These are phyloP conservation scores for Diutina neorugosa DNA, from an alignment of 1,139 yeast genomes.

Conservation along the genomic window DNA sequence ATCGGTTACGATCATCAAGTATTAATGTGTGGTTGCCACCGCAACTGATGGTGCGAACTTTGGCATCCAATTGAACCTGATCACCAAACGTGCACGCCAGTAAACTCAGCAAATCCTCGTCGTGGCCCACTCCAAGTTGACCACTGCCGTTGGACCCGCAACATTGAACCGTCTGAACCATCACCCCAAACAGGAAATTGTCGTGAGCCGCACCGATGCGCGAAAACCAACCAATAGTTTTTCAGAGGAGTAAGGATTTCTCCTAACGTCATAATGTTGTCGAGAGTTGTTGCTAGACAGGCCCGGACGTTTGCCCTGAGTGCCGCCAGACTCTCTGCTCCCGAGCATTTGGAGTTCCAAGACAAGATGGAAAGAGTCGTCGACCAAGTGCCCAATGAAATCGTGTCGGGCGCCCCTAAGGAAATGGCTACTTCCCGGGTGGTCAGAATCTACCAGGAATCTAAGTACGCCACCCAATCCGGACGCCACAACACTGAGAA, in stretches of 20 bases:
- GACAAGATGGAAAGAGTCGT: neutral
- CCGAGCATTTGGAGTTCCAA: neutral
- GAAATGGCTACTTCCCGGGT: conserved; percentile 52
- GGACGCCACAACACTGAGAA: conserved; percentile 41
- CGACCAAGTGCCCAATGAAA: conserved; percentile 28
- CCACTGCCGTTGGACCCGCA: conserved; percentile 81
- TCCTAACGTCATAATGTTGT: neutral
- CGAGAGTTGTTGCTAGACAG: conserved; percentile 2
- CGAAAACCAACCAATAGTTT: conserved; percentile 3
- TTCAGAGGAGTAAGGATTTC: neutral
- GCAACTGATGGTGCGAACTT: conserved; percentile 4
- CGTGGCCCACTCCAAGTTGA: conserved; percentile 59
- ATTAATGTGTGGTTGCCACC: conserved; percentile 87
- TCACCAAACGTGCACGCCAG: conserved; percentile 20
- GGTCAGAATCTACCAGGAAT: conserved; percentile 66
- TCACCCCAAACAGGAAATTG: neutral
- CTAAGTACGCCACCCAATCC: conserved; percentile 77
- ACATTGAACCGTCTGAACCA: neutral
- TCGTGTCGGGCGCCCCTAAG: conserved; percentile 71
- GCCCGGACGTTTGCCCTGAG: conserved; percentile 1
- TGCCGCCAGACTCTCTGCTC: conserved; percentile 1
- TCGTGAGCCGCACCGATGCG: neutral
- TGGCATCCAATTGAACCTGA: neutral
- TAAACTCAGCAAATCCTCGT: conserved; percentile 32
- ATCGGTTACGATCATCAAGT: conserved; percentile 37